Conservation (phyloP, 768 basidiomycete species). For the Leucosporidium creatinivorum region DNA sequence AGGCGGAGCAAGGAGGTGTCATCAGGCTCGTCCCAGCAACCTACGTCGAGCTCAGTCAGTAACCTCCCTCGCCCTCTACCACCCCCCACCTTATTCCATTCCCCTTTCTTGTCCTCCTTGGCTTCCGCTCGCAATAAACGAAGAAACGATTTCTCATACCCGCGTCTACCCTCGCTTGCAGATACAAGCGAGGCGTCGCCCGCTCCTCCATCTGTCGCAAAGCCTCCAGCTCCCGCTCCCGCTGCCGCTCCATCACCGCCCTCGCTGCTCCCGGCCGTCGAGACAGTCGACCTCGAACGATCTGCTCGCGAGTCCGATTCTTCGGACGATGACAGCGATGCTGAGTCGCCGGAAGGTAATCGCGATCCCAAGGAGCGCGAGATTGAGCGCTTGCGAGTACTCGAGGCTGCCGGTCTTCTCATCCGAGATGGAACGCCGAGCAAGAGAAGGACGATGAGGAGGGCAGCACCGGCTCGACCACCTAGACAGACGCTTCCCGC, state of each 20-base stretch:
- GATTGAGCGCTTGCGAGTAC: slow-evolving; percentile 66
- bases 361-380: slow-evolving; percentile 53
- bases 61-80: not conserved
- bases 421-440: slow-evolving; percentile 48
- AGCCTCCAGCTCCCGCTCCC: not conserved
- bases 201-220: not conserved
- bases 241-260: not conserved
- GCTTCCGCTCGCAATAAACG: too few species aligned
- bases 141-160: too few species aligned
- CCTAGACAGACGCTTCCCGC: not conserved
- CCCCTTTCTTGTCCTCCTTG: too few species aligned
- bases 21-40: slow-evolving; percentile 87
- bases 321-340: slow-evolving; percentile 24
- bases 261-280: not conserved
- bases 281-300: too few species aligned
- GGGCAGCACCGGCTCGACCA: not conserved
- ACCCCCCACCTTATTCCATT: not conserved
- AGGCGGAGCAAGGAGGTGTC: slow-evolving; percentile 75
- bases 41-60: slow-evolving; percentile 93
- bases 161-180: not conserved
- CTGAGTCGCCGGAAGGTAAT: not conserved
- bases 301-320: not conserved
- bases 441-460: not conserved
- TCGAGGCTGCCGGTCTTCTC: slow-evolving; percentile 82
- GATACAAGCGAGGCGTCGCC: not conserved